Percentiles rank a stretch among this genome's conserved stretches.
phyloP scores from a whole-genome alignment of 2,329 filamentous ascomycete genomes.

The Lizonia empirigonia region DNA sequence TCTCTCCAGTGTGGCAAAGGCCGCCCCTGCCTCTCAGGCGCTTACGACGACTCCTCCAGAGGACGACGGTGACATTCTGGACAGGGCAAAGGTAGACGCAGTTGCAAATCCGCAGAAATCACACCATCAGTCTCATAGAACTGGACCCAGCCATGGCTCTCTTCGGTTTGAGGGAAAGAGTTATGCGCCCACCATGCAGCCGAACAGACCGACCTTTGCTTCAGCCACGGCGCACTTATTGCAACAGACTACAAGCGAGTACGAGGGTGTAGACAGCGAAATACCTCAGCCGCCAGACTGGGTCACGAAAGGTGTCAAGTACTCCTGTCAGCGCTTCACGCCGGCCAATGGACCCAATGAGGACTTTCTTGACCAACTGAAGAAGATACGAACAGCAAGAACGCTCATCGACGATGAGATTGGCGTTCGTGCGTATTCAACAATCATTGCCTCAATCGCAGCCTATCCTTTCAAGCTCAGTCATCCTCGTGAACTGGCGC shows the following conservation, averaged over 20 bases:
- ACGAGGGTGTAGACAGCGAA: constrained; percentile 62
- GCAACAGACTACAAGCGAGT: constrained; percentile 77
- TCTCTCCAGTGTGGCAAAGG: constrained; percentile 14
- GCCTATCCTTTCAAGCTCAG: constrained; percentile 73
- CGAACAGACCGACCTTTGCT: constrained; percentile 15
- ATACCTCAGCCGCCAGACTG: constrained; percentile 73
- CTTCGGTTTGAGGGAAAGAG: constrained; percentile 43
- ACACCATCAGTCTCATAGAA: constrained; percentile 20
- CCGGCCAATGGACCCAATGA: constrained; percentile 73
- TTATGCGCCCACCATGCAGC: constrained; percentile 33
- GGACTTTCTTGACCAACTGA: constrained; percentile 73
- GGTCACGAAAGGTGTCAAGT: constrained; percentile 66
- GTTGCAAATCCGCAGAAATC: constrained; percentile 22
- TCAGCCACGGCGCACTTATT: constrained; percentile 54
- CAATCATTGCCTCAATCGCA: constrained; percentile 79
- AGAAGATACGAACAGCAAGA: constrained; percentile 74
- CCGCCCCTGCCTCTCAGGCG: constrained; percentile 25
- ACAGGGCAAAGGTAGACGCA: constrained; percentile 60
- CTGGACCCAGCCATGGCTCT: constrained; percentile 26
- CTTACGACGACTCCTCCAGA: constrained; percentile 28
- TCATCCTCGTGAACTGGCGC: constrained; percentile 50
- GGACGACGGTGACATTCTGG: constrained; percentile 51
- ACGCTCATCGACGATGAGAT: constrained; percentile 75
- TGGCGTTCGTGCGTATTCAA: constrained; percentile 84
- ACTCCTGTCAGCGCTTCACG: constrained; percentile 82